These are phyloP conservation scores for Sporothrix humicola DNA, from an alignment of 2,329 filamentous ascomycete genomes.

Conservation along the genomic window DNA sequence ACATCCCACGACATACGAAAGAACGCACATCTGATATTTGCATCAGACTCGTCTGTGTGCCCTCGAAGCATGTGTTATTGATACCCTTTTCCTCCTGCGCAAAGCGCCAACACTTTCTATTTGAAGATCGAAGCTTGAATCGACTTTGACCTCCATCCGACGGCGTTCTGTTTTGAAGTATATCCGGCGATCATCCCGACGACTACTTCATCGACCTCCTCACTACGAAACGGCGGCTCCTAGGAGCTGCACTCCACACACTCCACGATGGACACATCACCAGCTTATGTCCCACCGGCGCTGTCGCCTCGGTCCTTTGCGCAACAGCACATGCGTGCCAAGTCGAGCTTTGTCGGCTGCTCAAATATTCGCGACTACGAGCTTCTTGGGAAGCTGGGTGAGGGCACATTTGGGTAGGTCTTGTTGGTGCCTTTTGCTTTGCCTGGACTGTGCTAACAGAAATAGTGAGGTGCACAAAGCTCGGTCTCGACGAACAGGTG, in stretches of 20 bases:
- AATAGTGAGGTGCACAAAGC: constrained; percentile 87
- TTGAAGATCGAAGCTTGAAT: no score
- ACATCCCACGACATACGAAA: not conserved
- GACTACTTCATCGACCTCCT: not conserved
- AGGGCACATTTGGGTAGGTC: constrained; percentile 88
- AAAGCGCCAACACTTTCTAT: not conserved
- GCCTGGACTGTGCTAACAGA: constrained; percentile 33
- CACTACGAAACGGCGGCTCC: not conserved
- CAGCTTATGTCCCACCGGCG: constrained; percentile 44
- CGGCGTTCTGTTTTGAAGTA: no score
- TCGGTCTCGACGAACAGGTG: constrained; percentile 73
- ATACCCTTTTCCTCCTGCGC: constrained; percentile 6
- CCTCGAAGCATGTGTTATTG: not conserved
- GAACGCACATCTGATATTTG: no score
- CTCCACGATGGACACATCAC: constrained; percentile 28
- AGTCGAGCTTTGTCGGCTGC: constrained; percentile 77
- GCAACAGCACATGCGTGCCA: constrained; percentile 59
- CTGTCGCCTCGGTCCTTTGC: constrained; percentile 59
- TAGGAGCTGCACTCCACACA: not conserved
- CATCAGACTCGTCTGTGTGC: not conserved
- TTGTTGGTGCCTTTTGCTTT: not conserved
- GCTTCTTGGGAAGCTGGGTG: constrained; percentile 81
- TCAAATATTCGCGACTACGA: constrained; percentile 83
- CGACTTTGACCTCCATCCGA: not conserved
- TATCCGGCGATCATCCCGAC: not conserved